Conservation (phyloP, 2,329 filamentous ascomycete genomes). For the Colletotrichum cereale region DNA sequence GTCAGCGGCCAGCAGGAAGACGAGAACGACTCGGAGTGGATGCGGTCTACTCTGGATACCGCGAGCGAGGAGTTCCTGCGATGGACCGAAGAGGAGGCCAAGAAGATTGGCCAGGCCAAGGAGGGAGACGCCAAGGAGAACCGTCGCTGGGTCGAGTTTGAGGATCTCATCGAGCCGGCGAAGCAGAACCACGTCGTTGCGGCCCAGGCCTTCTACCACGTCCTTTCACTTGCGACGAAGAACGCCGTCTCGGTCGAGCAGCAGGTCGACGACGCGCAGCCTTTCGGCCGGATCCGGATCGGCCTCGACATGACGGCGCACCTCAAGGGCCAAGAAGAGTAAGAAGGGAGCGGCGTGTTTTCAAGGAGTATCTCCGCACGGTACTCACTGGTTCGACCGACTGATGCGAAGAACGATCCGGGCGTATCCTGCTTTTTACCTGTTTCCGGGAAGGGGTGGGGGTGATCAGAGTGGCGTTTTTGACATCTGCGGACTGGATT, state of each 20-base stretch:
- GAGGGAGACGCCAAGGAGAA: constrained; percentile 48
- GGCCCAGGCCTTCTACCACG: constrained; percentile 81
- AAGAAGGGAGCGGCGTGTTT: not conserved
- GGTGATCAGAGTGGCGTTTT: not conserved
- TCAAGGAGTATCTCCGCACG: constrained; percentile 12
- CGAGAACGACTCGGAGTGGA: constrained; percentile 48
- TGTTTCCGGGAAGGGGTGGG: not conserved
- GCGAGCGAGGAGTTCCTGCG: constrained; percentile 61
- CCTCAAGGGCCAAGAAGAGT: not conserved
- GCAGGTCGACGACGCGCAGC: constrained; percentile 52
- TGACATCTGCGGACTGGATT: constrained; percentile 18
- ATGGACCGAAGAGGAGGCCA: constrained; percentile 55
- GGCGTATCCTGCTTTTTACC: constrained; percentile 13
- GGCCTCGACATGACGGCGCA: constrained; percentile 46
- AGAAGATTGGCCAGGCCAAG: constrained; percentile 47
- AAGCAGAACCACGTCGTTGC: constrained; percentile 71
- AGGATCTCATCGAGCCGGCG: constrained; percentile 73
- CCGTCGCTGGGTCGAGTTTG: constrained; percentile 72
- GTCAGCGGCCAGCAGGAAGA: constrained; percentile 40
- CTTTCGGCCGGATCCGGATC: constrained; percentile 63
- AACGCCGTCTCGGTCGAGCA: constrained; percentile 74
- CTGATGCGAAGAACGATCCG: not conserved
- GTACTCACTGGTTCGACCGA: not conserved
- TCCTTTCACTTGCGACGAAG: constrained; percentile 78
- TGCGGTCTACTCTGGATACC: constrained; percentile 55